These are phyloP conservation scores for Solanum stenotomum DNA, from an alignment of 257 asterid species.

Conservation along the genomic window DNA sequence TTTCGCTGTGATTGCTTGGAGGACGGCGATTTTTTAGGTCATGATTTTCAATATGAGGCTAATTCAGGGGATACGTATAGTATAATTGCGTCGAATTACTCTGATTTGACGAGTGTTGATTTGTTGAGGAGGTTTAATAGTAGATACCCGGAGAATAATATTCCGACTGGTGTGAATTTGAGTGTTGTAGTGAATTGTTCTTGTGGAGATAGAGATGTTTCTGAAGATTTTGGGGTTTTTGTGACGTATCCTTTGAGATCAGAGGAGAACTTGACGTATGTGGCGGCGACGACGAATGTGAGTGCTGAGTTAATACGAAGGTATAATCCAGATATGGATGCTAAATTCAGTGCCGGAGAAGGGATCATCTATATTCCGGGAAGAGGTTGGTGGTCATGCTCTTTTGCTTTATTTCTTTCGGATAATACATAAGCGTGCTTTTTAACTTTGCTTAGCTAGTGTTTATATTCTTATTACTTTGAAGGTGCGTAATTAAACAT, in stretches of 20 bases:
- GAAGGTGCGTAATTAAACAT: no score
- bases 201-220: conserved; percentile 54
- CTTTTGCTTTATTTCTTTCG: neutral
- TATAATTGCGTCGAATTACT: neutral
- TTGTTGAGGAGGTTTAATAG: conserved; percentile 32
- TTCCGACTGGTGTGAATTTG: conserved; percentile 37
- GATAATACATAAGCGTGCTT: no score
- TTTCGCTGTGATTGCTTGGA: conserved; percentile 56
- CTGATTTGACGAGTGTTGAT: conserved; percentile 9
- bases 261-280: conserved; percentile 43
- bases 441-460: fast-evolving
- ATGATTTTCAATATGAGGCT: neutral
- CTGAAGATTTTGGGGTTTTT: conserved; percentile 61
- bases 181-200: conserved; percentile 71
- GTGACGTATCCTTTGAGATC: conserved; percentile 56
- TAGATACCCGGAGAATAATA: conserved; percentile 19
- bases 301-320: conserved; percentile 31
- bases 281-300: conserved; percentile 37
- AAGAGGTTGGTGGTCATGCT: conserved; percentile 38
- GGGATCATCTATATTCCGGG: conserved; percentile 64
- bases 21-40: neutral
- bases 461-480: no score
- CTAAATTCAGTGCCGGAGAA: conserved; percentile 22
- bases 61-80: neutral
- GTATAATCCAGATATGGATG: conserved; percentile 50